A percentile compares a stretch with the other conserved stretches of the same genome.
Evolutionary conservation across 495 filamentous ascomycete species (phyloP).

Genomic region (Achaetomiella virescens): DNA sequence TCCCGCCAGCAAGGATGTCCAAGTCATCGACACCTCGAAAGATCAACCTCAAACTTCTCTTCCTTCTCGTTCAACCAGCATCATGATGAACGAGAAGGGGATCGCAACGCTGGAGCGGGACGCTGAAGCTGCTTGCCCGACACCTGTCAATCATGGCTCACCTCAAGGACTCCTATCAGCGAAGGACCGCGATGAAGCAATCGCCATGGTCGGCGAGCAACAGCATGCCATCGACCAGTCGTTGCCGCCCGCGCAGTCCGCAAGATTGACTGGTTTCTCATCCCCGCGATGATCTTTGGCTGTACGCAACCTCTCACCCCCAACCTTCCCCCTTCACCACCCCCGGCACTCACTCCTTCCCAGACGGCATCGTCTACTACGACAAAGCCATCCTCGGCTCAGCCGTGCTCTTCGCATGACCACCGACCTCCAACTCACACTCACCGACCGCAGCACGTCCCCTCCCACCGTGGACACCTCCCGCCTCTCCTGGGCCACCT

Average conservation of each 20-base stretch:
- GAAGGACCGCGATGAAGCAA: conserved; percentile 28
- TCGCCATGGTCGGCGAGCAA: conserved; percentile 35
- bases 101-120: background rate
- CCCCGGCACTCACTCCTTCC: background rate
- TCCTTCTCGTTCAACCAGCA: background rate
- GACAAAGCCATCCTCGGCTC: conserved; percentile 74
- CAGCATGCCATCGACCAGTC: conserved; percentile 40
- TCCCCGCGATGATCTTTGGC: conserved; percentile 66
- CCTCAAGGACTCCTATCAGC: background rate
- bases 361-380: conserved; percentile 67
- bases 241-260: conserved; percentile 51
- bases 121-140: background rate
- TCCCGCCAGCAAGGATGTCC: background rate
- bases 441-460: conserved; percentile 41
- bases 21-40: background rate
- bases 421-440: conserved; percentile 51
- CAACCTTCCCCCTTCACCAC: background rate
- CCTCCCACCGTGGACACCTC: conserved; percentile 54
- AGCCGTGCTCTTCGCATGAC: conserved; percentile 70
- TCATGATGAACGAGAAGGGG: background rate
- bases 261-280: conserved; percentile 68
- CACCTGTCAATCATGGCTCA: background rate
- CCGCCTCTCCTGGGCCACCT: conserved; percentile 67
- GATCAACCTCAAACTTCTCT: background rate
- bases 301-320: conserved; percentile 16